These are phyloP conservation scores for Fraxinus quadrangulata DNA, from an alignment of 257 asterid species.

Conservation along the genomic window DNA sequence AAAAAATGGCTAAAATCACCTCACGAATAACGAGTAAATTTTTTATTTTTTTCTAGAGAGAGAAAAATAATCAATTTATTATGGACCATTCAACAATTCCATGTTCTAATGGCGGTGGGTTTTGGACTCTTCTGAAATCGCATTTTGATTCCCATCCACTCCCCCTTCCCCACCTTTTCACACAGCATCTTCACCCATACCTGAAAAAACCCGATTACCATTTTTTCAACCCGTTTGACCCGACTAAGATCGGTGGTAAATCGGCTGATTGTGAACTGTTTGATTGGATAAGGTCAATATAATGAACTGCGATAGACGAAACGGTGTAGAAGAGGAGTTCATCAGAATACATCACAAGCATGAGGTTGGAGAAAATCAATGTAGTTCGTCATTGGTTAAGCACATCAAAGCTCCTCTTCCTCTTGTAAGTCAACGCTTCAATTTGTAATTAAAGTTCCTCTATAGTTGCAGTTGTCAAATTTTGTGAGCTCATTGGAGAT, in stretches of 20 bases:
- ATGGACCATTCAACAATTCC: constrained; percentile 49
- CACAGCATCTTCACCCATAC: background rate
- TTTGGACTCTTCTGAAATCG: constrained; percentile 43
- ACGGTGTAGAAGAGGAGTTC: constrained; percentile 60
- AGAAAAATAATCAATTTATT: constrained; percentile 13
- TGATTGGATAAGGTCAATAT: constrained; percentile 32
- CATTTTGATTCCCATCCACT: constrained; percentile 47
- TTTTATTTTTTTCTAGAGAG: constrained; percentile 16
- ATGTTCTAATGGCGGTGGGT: constrained; percentile 52
- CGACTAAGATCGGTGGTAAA: background rate
- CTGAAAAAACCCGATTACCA: constrained; percentile 12
- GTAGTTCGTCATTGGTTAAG: constrained; percentile 74
- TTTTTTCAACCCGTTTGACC: background rate
- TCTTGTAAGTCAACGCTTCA: constrained; percentile 48
- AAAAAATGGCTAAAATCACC: constrained; percentile 18
- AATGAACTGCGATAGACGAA: constrained; percentile 42
- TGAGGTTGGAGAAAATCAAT: constrained; percentile 64
- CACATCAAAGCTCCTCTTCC: constrained; percentile 88
- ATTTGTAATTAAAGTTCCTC: background rate
- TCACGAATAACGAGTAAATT: background rate
- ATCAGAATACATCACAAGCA: constrained; percentile 76
- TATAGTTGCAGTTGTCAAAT: background rate
- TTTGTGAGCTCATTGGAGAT: background rate
- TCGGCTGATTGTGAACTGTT: background rate
- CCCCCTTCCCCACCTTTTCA: constrained; percentile 28